Base-by-base conservation (phyloP, 495 filamentous ascomycete species). In the Gamarada debralockiae region DNA sequence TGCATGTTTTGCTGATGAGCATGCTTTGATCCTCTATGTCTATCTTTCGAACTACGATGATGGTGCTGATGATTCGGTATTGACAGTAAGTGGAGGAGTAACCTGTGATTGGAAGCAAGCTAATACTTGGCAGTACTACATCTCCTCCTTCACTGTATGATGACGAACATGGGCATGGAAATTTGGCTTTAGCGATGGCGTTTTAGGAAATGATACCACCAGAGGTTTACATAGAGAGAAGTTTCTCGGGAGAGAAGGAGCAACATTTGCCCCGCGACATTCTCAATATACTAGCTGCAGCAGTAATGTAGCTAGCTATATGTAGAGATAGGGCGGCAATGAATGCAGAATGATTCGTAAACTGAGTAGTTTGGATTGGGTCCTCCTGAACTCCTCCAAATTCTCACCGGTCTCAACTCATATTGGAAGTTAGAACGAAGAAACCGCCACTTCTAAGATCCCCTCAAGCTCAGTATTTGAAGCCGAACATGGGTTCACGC, bases 11-110 rank as follows among this genome's bases (percentile, higher is more conserved):
- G 70, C 70, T 14, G 72, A 82, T 59, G 88, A 91, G n/a, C 86
- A 86, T 64, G 92, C 91, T 0, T 64, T 98, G 45, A 86, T 97
- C 20, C 71, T 97, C 2, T 98, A 98, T 62, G 93, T 98, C 18
- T 98, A 92, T 65, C 73, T 97, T 47, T 80, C 89, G 33, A 75
- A 84, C 53, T 70, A 80, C 42, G 85, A 84, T 67, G 76, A 74
- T 48, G 55, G 77, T 63, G 72, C 78, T n/a, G 79, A 90, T 65
- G 81, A 86, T 52, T 81, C 87, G 40, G 86, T 95, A 50, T 66
- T 92, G 47, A 92, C 89, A n/a, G 87, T 90, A 65, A 72, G 82
- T 2, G 14, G 3, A 8, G 24, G 13, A 31, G 6, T 15, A n/a
- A n/a, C n/a, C n/a, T n/a, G n/a, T n/a, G n/a, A 22, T 27, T 45